Percentiles rank a stretch among this genome's conserved stretches.
phyloP scores from a whole-genome alignment of 2,329 filamentous ascomycete species.

The Torrubiella hemipterigena region DNA sequence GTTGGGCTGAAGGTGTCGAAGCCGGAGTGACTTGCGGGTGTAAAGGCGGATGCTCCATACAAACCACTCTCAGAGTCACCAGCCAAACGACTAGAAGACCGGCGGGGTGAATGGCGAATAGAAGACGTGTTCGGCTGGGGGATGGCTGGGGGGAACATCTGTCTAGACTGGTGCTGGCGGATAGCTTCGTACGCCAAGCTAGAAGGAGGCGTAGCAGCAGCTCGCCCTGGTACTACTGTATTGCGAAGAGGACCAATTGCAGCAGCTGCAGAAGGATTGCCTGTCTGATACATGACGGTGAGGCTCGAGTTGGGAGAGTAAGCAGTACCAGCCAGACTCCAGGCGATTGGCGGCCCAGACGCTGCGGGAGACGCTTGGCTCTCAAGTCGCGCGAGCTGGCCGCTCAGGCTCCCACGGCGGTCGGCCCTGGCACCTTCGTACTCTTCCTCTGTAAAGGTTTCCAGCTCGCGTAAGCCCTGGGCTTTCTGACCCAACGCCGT shows the following conservation, averaged over 20 bases:
- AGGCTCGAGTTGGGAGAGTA: slow-evolving; percentile 77
- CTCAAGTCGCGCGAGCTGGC: slow-evolving; percentile 31
- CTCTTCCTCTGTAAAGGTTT: slow-evolving; percentile 58
- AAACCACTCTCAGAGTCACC: slow-evolving; percentile 18
- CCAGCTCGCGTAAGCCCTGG: slow-evolving; percentile 72
- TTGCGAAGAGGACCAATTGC: no score
- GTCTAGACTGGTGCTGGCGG: slow-evolving; percentile 40
- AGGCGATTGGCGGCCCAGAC: slow-evolving; percentile 49
- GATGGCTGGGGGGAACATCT: slow-evolving; percentile 36
- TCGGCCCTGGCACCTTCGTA: slow-evolving; percentile 56
- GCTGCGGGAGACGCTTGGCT: slow-evolving; percentile 36
- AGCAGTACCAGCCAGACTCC: slow-evolving; percentile 78
- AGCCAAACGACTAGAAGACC: slow-evolving; percentile 13
- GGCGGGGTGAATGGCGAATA: slow-evolving; percentile 29
- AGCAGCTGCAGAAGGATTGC: slow-evolving; percentile 17
- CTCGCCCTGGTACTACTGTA: neutral
- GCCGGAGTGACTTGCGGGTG: slow-evolving; percentile 26
- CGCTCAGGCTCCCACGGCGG: slow-evolving; percentile 23
- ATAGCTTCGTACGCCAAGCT: slow-evolving; percentile 52
- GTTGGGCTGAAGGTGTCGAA: slow-evolving; percentile 33
- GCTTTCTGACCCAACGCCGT: slow-evolving; percentile 80
- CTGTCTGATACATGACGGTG: slow-evolving; percentile 62
- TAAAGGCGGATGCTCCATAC: slow-evolving; percentile 22
- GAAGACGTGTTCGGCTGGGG: slow-evolving; percentile 37
- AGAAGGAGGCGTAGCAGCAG: slow-evolving; percentile 33